A percentile compares a stretch with the other conserved stretches of the same genome.
Evolutionary conservation across 1,284 basidiomycete genomes (phyloP).

Genomic region (Schizophyllum amplum): DNA sequence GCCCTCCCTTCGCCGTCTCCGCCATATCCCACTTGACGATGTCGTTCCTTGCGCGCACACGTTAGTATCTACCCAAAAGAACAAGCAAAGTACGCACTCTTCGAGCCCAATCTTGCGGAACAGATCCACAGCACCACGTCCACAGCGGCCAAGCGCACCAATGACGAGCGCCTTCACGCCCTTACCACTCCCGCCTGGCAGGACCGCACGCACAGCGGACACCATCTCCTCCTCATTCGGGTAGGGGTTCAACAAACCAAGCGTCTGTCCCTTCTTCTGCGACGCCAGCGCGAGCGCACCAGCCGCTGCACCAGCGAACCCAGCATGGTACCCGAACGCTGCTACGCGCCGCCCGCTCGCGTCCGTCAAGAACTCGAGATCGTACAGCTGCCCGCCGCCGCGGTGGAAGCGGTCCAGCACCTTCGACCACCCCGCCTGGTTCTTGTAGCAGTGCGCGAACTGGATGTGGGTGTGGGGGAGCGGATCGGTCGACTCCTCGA

Average conservation of each 20-base stretch:
- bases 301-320: conserved; percentile 95
- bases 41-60: conserved; percentile 67
- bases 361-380: conserved; percentile 95
- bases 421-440: conserved; percentile 88
- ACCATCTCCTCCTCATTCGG: conserved; percentile 81
- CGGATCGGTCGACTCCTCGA: conserved; percentile 74
- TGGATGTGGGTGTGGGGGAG: conserved; percentile 95
- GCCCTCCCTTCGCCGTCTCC: conserved; percentile 96
- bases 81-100: conserved; percentile 52
- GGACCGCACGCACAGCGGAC: conserved; percentile 53
- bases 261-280: conserved; percentile 49
- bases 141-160: conserved; percentile 93
- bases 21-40: conserved; percentile 98
- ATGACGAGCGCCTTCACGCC: conserved; percentile 90
- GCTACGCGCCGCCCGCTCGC: conserved; percentile 83
- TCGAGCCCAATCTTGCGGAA: conserved; percentile 90
- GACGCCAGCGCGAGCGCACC: conserved; percentile 82
- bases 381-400: conserved; percentile 88
- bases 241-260: conserved; percentile 75
- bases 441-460: conserved; percentile 98
- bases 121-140: conserved; percentile 92
- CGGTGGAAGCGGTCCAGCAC: conserved; percentile 85
- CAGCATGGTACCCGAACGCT: conserved; percentile 99
- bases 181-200: conserved; percentile 62
- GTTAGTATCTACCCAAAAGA: conserved; percentile 3